Evolutionary conservation across 108 stramenopile genomes (phyloP), one percentile per base, ranked within the genome.

Genomic region (Pseudonitzschia multiseries): DNA sequence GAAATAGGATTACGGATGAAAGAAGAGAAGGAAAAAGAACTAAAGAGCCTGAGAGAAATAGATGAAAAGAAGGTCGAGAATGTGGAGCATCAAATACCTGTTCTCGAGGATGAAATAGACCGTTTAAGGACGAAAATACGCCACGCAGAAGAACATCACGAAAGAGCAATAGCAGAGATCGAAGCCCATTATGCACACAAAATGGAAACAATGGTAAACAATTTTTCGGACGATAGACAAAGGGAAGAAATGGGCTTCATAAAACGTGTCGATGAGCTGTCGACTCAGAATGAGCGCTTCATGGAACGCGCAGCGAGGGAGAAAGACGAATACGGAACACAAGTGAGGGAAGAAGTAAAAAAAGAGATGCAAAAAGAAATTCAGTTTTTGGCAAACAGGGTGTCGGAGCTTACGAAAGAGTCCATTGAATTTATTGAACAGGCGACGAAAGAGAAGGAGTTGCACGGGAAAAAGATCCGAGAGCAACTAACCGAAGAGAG

Each of bases 341-440:
- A 66, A 18, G 31, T 72, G 12, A 15, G 59, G 8, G 43, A 72
- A 72, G 40, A 65, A 36, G 62, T 68, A 15, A 32, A 42, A 50
- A 43, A 59, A 26, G 77, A 72, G 50, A 68, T 54, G 59, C 71
- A 78, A 27, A 42, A 50, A 51, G 77, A 78, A 66, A 68, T 78
- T 15, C 21, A 72, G 33, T 27, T 52, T 8, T 33, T 78, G 53
- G 28, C 51, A 20, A 48, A 65, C 8, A 68, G 60, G 68, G 27
- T 78, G 27, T 26, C 64, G 12, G 70, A 72, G 29, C 33, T 64
- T 6, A 72, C 63, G 0, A 62, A 44, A 20, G 77, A 72, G 20
- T 24, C 57, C 0, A 66, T 71, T 9, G 20, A 65, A 33, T 26
- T 72, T 4, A 44, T 72, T 8, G 20, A 65, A 22, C 1, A 52